Conservation (phyloP, 371 early-diverging fungal genomes). For the Rhizopus stolonifer region DNA sequence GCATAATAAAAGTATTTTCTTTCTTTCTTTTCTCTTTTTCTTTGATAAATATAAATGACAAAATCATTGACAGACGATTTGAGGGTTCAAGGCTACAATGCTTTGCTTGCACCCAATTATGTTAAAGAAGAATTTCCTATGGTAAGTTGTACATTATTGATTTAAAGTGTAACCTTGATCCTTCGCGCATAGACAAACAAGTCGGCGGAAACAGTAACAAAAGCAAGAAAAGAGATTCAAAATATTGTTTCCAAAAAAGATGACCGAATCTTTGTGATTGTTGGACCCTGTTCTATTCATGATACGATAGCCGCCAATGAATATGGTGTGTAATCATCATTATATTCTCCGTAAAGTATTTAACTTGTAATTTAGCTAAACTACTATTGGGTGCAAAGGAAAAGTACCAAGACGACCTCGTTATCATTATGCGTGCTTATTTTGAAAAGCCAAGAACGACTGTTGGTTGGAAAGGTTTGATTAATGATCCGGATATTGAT, state of each 20-base stretch:
- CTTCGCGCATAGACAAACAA: slow-evolving; percentile 24
- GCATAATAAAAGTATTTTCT: neutral
- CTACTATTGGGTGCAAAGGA: slow-evolving; percentile 34
- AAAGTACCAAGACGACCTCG: slow-evolving; percentile 59
- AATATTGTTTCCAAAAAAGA: slow-evolving; percentile 75
- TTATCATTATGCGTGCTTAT: slow-evolving; percentile 90
- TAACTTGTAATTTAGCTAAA: slow-evolving; percentile 13
- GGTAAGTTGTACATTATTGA: slow-evolving; percentile 28
- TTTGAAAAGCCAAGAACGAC: slow-evolving; percentile 96
- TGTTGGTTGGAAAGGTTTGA: slow-evolving; percentile 93
- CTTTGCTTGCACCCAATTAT: slow-evolving; percentile 38
- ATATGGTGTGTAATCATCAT: slow-evolving; percentile 46
- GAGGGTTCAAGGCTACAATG: slow-evolving; percentile 43
- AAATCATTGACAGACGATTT: slow-evolving; percentile 25
- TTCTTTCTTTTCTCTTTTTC: slow-evolving; percentile 10
- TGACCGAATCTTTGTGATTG: slow-evolving; percentile 82
- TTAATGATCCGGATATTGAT: slow-evolving; percentile 89
- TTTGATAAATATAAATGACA: neutral
- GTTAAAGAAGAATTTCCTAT: slow-evolving; percentile 55
- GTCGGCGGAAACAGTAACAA: slow-evolving; percentile 31
- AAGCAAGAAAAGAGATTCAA: slow-evolving; percentile 60
- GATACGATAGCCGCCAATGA: slow-evolving; percentile 83
- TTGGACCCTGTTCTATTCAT: slow-evolving; percentile 96
- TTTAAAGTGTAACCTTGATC: neutral
- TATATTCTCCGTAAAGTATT: neutral